phyloP scores from a whole-genome alignment of 2,329 filamentous ascomycete species.

The Monilinia fructicola region DNA sequence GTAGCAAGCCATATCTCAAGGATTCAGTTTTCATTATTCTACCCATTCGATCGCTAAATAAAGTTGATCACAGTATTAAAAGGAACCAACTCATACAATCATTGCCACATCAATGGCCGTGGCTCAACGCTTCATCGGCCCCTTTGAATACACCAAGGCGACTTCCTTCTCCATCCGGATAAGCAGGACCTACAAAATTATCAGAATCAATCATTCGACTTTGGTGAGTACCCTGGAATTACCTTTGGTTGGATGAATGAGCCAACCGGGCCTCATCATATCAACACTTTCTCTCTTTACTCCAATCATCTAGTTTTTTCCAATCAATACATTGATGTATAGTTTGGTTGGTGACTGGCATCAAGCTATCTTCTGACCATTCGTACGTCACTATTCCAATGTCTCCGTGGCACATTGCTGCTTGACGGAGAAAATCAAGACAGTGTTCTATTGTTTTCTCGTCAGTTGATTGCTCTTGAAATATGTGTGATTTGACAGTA shows the following conservation, averaged over 20 bases:
- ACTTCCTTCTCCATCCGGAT: conserved; percentile 8
- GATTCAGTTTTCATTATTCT: neutral
- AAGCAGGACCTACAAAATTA: neutral
- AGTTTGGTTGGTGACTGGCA: neutral
- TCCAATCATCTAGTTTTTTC: neutral
- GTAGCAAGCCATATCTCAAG: neutral
- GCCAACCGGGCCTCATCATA: conserved; percentile 12
- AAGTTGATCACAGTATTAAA: neutral
- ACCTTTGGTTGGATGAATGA: conserved; percentile 3
- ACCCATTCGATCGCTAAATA: neutral
- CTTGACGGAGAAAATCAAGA: conserved; percentile 8
- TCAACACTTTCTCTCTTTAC: neutral
- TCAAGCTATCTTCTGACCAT: conserved; percentile 2
- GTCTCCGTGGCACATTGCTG: conserved; percentile 11
- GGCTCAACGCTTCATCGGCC: neutral
- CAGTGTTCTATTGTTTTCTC: neutral
- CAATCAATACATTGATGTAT: conserved; percentile 7
- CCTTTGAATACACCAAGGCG: neutral
- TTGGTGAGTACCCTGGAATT: neutral
- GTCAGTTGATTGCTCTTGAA: neutral
- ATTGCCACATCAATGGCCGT: neutral
- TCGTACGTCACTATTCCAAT: conserved; percentile 3
- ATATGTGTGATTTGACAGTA: neutral
- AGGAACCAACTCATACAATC: neutral
- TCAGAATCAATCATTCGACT: neutral